Base-by-base conservation (phyloP, 2,329 filamentous ascomycete genomes). In the Aspergillus sp. region DNA sequence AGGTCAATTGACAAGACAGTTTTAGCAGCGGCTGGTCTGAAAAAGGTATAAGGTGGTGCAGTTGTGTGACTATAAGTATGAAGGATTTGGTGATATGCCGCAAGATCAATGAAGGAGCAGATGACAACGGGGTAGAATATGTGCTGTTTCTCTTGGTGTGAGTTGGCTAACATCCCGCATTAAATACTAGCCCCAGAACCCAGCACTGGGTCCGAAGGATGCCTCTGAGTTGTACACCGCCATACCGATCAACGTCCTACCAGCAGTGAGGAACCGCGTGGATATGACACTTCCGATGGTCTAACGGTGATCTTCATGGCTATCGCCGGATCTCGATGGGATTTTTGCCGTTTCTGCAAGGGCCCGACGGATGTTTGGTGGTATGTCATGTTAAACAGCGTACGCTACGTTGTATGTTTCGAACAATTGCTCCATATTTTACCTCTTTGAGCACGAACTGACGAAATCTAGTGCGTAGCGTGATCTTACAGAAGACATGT, bases 151-250 rank as follows among this genome's bases (percentile, higher is more conserved):
- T 30, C 42, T 2, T 23, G 19, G 27, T 15, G 23, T 17, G 15
- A 21, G 42, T 44, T 39, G 56, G 55, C 57, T 52, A 57, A 19
- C 41, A 54, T 51, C 44, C 32, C 32, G 23, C 48, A 59, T 66
- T 67, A 67, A 64, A 58, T 47, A 57, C 39, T 42, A 59, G 56
- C 49, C 44, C 47, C 48, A 21, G 17, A 61, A 55, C 21, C 54
- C 59, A 32, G 36, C 38, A 30, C 50, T 38, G 59, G 51, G 30
- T 32, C 49, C 49, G 44, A 60, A 58, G 27, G 49, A 48, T 41
- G 57, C 42, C 32, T 54, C 27, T 54, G 53, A 57, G 57, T 57
- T 57, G 64, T 64, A 68, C 66, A 68, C 62, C 64, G 66, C 65
- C 52, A 62, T 61, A 62, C 60, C 56, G 51, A 51, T 64, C 54